Evolutionary conservation across 2,329 filamentous ascomycete genomes (phyloP), one percentile per base, ranked within the genome.

Genomic region (Zymoseptoria tritici): DNA sequence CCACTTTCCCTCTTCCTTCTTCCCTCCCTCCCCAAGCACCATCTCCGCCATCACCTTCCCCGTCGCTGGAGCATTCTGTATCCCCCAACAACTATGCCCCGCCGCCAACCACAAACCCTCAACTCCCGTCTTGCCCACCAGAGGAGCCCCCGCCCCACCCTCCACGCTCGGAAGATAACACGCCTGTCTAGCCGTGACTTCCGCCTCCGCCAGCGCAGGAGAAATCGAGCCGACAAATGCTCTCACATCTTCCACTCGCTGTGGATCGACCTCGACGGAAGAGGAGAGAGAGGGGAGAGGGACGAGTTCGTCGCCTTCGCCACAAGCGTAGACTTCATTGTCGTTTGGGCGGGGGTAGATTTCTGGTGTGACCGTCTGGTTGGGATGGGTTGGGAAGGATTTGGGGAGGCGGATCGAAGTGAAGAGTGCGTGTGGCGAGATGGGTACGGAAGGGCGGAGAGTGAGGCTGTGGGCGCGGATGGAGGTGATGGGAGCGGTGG

Each of bases 81-180:
- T 96, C 0, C 94, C 94, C 94, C 94, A 99, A 77, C 93, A 97
- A 1, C 91, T 96, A 78, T 99, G 94, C 0, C 94, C 94, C 0
- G 90, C 83, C 0, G 94, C 94, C 61, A 97, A 79, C 73, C 88
- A 87, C 51, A 97, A 70, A 0, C 92, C 91, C 6, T 85, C 83
- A 0, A 87, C 84, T 1, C 83, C 82, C 7, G 91, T 92, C 57
- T 81, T 78, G 0, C 94, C 94, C 22, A 97, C 82, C 55, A 97
- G 74, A 4, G 94, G 93, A 0, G 84, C 85, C n/a, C 86, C 84
- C 56, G 73, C 74, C 9, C 69, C 75, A 21, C 75, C 73, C 57
- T 72, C 76, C 61, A 92, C 88, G 65, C 87, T 89, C 0, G 94
- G 94, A 55, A 99, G 79, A 75, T 99, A 99, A 75, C 94, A 99